These are phyloP conservation scores for Diaporthe sp. DNA, from an alignment of 2,329 filamentous ascomycete species.

Conservation along the genomic window DNA sequence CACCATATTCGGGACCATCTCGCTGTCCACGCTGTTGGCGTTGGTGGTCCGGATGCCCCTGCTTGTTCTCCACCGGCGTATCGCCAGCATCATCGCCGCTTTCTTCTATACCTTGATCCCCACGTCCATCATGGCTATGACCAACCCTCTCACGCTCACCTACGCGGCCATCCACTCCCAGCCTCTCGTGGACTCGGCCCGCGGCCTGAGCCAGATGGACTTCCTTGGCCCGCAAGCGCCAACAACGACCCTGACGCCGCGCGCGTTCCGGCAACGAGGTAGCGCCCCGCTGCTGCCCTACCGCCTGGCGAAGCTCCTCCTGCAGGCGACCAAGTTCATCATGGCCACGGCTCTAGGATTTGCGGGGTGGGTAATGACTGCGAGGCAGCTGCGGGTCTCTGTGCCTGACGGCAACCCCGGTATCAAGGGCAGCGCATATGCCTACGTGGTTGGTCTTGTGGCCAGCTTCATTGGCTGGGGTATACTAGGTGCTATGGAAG, in stretches of 20 bases:
- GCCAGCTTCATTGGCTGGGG: conserved; percentile 97
- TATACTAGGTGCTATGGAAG: conserved; percentile 90
- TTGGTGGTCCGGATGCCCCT: conserved; percentile 88
- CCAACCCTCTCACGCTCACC: conserved; percentile 91
- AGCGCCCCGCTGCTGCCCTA: conserved; percentile 80
- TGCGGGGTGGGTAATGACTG: conserved; percentile 96
- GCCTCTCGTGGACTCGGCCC: conserved; percentile 81
- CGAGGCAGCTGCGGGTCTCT: conserved; percentile 79
- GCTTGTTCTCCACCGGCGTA: conserved; percentile 82
- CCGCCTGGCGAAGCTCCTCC: conserved; percentile 88
- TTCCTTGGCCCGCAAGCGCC: conserved; percentile 82
- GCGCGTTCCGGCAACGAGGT: conserved; percentile 58
- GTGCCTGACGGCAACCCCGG: conserved; percentile 63
- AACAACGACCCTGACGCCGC: conserved; percentile 78
- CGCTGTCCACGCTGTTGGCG: conserved; percentile 85
- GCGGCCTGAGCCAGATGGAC: conserved; percentile 84
- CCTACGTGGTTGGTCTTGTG: conserved; percentile 92
- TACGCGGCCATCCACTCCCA: conserved; percentile 96
- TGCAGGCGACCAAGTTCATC: conserved; percentile 91
- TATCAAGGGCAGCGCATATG: conserved; percentile 87
- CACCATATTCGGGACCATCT: conserved; percentile 93
- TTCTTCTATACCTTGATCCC: conserved; percentile 81
- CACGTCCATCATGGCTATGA: conserved; percentile 86
- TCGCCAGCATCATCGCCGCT: conserved; percentile 74
- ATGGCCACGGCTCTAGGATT: conserved; percentile 93